Evolutionary conservation across 2,329 filamentous ascomycete genomes (phyloP).

Genomic region (Magnaporthiopsis rhizophila): DNA sequence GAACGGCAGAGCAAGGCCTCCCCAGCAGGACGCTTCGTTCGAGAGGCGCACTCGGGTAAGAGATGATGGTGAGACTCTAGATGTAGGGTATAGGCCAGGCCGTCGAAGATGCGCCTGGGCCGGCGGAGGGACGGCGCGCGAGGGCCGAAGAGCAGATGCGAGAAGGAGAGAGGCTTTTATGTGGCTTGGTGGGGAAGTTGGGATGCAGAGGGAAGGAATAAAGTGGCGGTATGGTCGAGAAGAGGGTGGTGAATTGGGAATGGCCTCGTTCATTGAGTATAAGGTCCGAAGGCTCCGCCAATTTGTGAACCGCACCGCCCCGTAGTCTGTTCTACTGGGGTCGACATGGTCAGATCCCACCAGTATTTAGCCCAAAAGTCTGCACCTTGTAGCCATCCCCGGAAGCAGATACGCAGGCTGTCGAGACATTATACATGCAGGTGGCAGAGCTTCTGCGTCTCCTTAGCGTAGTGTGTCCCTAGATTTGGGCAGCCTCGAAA

Average conservation of each 20-base stretch:
- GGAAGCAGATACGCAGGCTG: too few species aligned
- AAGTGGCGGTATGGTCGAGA: background rate
- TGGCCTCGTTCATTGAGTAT: background rate
- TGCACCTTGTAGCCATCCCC: too few species aligned
- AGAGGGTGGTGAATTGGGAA: background rate
- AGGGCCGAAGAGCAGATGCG: background rate
- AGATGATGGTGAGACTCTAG: background rate
- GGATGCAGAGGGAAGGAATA: background rate
- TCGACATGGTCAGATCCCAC: background rate
- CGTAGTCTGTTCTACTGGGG: background rate
- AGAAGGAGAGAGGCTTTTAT: background rate
- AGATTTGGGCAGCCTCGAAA: too few species aligned
- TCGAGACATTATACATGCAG: too few species aligned
- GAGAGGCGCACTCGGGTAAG: background rate
- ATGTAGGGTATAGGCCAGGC: background rate
- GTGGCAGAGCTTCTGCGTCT: too few species aligned
- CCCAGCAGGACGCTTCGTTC: background rate
- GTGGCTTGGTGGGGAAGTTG: background rate
- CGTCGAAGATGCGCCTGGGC: background rate
- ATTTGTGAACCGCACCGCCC: background rate
- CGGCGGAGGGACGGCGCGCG: background rate
- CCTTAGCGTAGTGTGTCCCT: too few species aligned
- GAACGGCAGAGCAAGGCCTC: background rate
- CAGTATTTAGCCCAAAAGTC: too few species aligned
- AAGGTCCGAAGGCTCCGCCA: background rate